These are phyloP conservation scores for Puccinia coronata DNA, from an alignment of 1,284 basidiomycete genomes.

Conservation along the genomic window DNA sequence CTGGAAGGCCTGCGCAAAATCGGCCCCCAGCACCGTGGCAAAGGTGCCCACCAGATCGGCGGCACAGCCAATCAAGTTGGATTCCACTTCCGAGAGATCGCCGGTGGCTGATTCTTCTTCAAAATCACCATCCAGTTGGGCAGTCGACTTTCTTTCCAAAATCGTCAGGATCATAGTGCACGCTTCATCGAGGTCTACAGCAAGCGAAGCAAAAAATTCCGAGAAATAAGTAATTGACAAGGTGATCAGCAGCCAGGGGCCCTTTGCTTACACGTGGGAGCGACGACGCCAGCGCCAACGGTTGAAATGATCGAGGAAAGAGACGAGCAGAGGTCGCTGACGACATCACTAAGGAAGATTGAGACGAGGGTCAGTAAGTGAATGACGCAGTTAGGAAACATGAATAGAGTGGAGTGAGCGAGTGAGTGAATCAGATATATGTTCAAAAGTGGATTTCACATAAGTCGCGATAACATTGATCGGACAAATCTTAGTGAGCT, in stretches of 20 bases:
- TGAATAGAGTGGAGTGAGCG: not conserved
- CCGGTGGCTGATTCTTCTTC: constrained; percentile 76
- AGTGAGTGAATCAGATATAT: constrained; percentile 18
- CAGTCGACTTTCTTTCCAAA: constrained; percentile 86
- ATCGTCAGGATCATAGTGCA: constrained; percentile 78
- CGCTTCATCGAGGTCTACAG: constrained; percentile 77
- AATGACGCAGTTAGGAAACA: not conserved
- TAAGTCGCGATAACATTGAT: constrained; percentile 52
- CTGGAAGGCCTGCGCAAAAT: constrained; percentile 81
- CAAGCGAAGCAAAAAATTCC: constrained; percentile 13
- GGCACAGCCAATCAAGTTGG: constrained; percentile 88
- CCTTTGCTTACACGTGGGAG: constrained; percentile 25
- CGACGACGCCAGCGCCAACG: constrained; percentile 49
- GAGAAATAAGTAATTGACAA: constrained; percentile 49
- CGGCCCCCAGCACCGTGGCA: constrained; percentile 78
- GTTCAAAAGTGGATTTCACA: constrained; percentile 35
- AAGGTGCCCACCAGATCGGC: constrained; percentile 90
- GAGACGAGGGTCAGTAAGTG: not conserved
- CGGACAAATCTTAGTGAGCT: constrained; percentile 78
- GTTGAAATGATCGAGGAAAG: constrained; percentile 40
- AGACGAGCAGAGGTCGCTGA: constrained; percentile 45
- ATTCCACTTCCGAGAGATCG: constrained; percentile 91
- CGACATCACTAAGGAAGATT: constrained; percentile 29
- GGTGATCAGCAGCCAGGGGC: constrained; percentile 28
- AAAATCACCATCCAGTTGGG: constrained; percentile 94